Percentiles rank a stretch among this genome's conserved stretches.
Evolutionary conservation across 78 protist species (phyloP).

Genomic region (Diacronema lutheri): DNA sequence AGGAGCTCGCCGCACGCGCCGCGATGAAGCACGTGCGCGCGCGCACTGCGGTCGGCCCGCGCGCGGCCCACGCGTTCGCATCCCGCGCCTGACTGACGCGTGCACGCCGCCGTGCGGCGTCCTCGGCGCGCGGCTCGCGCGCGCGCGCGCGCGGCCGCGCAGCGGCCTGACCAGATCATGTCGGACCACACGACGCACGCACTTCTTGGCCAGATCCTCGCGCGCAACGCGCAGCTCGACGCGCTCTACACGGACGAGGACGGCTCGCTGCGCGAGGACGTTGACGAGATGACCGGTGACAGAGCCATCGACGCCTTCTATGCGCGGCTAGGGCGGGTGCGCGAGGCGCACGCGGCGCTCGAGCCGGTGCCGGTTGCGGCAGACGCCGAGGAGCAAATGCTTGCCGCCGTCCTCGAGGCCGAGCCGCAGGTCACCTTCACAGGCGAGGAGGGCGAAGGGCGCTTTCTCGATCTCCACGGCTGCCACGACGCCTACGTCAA

Average conservation of each 20-base stretch:
- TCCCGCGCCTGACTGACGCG: not conserved
- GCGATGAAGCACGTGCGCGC: no score
- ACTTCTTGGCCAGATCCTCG: not conserved
- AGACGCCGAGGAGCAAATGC: not conserved
- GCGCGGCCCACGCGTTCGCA: not conserved
- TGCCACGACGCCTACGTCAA: not conserved
- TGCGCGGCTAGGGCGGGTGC: not conserved
- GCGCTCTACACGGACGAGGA: not conserved
- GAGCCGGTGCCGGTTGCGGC: not conserved
- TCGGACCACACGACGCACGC: no score
- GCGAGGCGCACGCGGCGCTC: not conserved
- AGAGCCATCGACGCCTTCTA: not conserved
- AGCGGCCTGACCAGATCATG: not conserved
- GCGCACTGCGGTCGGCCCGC: no score
- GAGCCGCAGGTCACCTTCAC: not conserved
- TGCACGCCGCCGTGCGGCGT: not conserved
- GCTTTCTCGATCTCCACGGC: conserved; percentile 3
- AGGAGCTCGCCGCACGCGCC: not conserved
- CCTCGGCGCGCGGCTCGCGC: not conserved
- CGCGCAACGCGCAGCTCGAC: not conserved
- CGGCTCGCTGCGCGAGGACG: not conserved
- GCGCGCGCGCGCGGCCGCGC: not conserved
- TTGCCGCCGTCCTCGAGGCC: not conserved
- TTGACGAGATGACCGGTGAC: not conserved
- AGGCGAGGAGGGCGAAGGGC: conserved; percentile 11